These are phyloP conservation scores for Russula griseocarnosa DNA, from an alignment of 768 basidiomycete genomes.

Conservation along the genomic window DNA sequence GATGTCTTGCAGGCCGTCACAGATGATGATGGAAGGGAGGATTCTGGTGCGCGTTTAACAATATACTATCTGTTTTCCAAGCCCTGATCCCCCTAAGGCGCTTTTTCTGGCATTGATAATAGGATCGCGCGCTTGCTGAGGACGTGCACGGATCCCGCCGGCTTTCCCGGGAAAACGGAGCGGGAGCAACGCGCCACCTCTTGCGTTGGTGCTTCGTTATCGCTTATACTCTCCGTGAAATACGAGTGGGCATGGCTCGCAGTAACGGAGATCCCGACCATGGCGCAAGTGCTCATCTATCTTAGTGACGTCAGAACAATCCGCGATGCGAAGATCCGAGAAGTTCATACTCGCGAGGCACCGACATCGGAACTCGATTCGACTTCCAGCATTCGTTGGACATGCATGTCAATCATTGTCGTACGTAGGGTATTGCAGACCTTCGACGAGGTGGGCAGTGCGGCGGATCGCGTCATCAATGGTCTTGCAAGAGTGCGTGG, in stretches of 20 bases:
- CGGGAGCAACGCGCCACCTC: not conserved
- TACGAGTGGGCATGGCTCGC: not conserved
- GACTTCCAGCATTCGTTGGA: conserved; percentile 1
- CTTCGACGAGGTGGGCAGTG: not conserved
- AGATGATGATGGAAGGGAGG: not conserved
- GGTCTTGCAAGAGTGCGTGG: not conserved
- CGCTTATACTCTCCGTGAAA: not conserved
- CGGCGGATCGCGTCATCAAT: not conserved
- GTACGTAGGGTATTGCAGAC: not conserved
- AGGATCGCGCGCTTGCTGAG: not conserved
- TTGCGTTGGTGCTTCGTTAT: not conserved
- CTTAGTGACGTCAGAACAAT: not conserved
- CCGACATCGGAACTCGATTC: not conserved
- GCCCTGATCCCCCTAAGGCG: not conserved
- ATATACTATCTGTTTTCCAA: not conserved
- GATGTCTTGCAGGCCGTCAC: conserved; percentile 7
- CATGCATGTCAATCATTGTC: not conserved
- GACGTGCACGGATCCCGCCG: not conserved
- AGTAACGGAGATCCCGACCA: not conserved
- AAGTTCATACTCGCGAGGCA: not conserved
- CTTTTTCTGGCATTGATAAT: not conserved
- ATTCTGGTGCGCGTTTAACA: not conserved
- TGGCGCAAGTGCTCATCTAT: not conserved
- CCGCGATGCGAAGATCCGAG: not conserved
- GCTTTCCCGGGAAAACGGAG: not conserved